These are phyloP conservation scores for Wickerhamiella brachini DNA, from an alignment of 805 yeast species.

Conservation along the genomic window DNA sequence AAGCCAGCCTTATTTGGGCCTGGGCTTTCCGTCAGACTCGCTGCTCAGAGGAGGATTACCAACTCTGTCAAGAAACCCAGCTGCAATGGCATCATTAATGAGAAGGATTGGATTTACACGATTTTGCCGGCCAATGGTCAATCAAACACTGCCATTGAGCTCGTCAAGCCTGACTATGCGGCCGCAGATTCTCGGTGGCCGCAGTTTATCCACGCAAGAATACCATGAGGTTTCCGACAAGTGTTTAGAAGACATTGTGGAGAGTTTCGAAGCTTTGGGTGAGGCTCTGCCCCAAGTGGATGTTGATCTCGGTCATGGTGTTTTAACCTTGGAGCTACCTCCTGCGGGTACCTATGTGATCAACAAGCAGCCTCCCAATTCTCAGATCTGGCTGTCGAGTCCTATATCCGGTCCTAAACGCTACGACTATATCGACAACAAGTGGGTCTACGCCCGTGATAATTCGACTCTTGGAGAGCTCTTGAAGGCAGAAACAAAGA, in stretches of 20 bases:
- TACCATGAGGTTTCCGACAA: constrained; percentile 54
- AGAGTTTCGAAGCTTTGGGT: constrained; percentile 51
- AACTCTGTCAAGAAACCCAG: too few relatives aligned
- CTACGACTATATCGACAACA: constrained; percentile 57
- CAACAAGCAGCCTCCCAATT: constrained; percentile 94
- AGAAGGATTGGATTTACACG: background rate
- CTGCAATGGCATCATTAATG: background rate
- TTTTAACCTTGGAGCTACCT: constrained; percentile 58
- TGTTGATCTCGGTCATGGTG: constrained; percentile 76
- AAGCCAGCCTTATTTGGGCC: too few relatives aligned
- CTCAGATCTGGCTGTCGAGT: constrained; percentile 90
- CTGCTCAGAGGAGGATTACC: too few relatives aligned
- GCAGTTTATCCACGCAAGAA: constrained; percentile 22
- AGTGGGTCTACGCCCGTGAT: constrained; percentile 75
- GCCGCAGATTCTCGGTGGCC: background rate
- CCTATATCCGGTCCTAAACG: constrained; percentile 88
- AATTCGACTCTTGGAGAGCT: constrained; percentile 33
- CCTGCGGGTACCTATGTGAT: constrained; percentile 76
- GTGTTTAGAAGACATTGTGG: constrained; percentile 55
- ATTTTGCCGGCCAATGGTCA: background rate
- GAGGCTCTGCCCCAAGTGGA: constrained; percentile 55
- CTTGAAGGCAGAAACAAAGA: constrained; percentile 36
- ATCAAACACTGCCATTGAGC: background rate
- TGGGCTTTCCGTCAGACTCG: too few relatives aligned
- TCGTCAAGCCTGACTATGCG: background rate